These are phyloP conservation scores for Excoecaria agallocha DNA, from an alignment of 345 rosid genomes.

Conservation along the genomic window DNA sequence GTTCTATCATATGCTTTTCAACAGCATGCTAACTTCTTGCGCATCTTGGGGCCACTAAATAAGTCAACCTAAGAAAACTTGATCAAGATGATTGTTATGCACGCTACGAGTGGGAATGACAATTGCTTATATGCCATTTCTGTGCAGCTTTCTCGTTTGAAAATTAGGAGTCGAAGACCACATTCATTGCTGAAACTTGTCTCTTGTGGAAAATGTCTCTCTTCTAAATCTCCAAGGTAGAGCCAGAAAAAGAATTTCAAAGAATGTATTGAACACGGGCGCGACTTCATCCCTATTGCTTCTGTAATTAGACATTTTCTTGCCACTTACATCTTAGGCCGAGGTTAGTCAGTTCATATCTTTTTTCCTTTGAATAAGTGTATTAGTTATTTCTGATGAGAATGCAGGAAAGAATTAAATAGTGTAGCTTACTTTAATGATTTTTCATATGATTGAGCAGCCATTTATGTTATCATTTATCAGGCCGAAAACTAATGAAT, in stretches of 20 bases:
- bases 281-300: conserved; percentile 17
- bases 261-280: conserved; percentile 15
- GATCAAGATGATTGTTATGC: neutral
- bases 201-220: conserved; percentile 64
- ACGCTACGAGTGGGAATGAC: neutral
- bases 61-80: neutral
- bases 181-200: conserved; percentile 67
- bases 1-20: neutral
- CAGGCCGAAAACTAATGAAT: neutral
- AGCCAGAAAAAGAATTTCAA: conserved; percentile 7
- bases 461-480: neutral
- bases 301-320: conserved; percentile 43
- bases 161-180: conserved; percentile 53
- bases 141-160: conserved; percentile 64
- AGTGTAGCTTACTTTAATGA: conserved; percentile 15
- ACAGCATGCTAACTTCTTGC: neutral
- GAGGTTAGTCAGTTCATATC: conserved; percentile 12
- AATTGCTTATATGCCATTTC: neutral
- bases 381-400: conserved; percentile 15
- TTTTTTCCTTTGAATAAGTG: conserved; percentile 23
- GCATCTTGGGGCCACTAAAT: neutral
- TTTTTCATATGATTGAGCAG: conserved; percentile 4
- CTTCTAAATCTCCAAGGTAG: conserved; percentile 62
- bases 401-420: conserved; percentile 22
- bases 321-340: conserved; percentile 29